Evolutionary conservation across 495 filamentous ascomycete genomes (phyloP), one percentile per base, ranked within the genome.

Genomic region (Acidiella bohemica): DNA sequence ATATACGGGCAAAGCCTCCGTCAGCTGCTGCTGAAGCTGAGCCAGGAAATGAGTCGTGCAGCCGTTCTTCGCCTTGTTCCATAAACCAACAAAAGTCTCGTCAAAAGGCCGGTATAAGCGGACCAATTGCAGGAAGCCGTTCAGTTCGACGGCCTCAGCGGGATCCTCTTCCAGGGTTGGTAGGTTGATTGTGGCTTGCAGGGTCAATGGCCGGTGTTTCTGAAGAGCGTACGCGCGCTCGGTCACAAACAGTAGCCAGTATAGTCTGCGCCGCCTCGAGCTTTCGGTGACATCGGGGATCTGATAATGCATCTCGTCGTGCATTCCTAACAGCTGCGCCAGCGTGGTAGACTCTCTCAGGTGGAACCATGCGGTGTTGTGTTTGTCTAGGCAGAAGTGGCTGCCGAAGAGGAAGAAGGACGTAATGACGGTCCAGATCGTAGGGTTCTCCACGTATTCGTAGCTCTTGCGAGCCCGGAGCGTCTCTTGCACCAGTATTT

Each of bases 161-260:
- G 62, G 60, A 42, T 66, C 63, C 22, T 62, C 63, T n/a, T 67
- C 70, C 8, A 79, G 51, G 9, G 65, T 68, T 2, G 78, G 80
- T 47, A 80, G 68, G 20, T 74, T 71, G 26, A 72, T 74, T 10
- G 73, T 72, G 3, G 78, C 64, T 12, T 73, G 76, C 30, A 74
- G 75, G 20, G 73, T 75, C 48, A 90, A 72, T 37, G 84, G 80
- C 55, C 80, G 67, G 60, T 81, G 67, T 54, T 75, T 67, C 54
- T 86, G 81, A 21, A 93, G 64, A 32, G 84, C 85, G 58, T 85
- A 88, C 9, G 81, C 69, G 57, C 75, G 71, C 61, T 86, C 81
- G 3, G 75, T 76, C 3, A 80, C 62, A 44, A 82, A 75, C 19
- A 84, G 61, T 14, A 83, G 56, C 80, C 79, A 86, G 53, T 76